Base-by-base conservation (phyloP, 1,284 basidiomycete species). In the Cerrena zonata region DNA sequence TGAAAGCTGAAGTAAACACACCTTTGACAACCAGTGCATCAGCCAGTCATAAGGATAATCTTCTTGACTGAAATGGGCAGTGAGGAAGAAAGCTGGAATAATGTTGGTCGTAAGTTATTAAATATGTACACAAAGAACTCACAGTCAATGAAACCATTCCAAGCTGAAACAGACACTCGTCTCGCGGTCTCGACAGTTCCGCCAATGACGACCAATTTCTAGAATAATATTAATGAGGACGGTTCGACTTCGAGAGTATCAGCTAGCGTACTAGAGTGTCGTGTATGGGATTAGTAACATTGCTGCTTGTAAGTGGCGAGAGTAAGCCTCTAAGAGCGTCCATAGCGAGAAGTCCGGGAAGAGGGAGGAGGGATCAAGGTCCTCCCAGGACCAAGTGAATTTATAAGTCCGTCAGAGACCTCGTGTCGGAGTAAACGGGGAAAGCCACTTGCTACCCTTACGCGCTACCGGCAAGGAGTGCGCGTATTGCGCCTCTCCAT, bases 121-220 rank as follows among this genome's bases (percentile, higher is more conserved):
- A n/a, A n/a, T n/a, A n/a, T n/a, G n/a, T n/a, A n/a, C n/a, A n/a
- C 19, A 46, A 40, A 47, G 10, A 19, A 65, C 84, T 61, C 64
- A 89, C 88, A 91, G 63, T 91, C 89, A 12, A 91, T 78, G 63
- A 91, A 90, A 25, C 87, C 86, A 65, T 85, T 89, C 88, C 89
- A 91, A 12, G 86, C 89, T 12, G 86, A 87, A 34, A 87, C 74
- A 5, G 86, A 89, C 21, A 62, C 67, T 45, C 64, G 55, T 41
- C 64, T 55, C 13, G 65, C 64, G 18, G 65, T 66, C 55, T 66
- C 65, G 12, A 66, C 59, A 15, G 65, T 65, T 7, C 65, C 64
- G 19, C 65, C 65, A 39, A 66, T 64, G 44, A 66, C 65, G 21
- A 66, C 65, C 2, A 66, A 57, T 65, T 64, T 66, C 65, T 66